Evolutionary conservation across 495 filamentous ascomycete genomes (phyloP), one percentile per base, ranked within the genome.

Genomic region (Halenospora varia): DNA sequence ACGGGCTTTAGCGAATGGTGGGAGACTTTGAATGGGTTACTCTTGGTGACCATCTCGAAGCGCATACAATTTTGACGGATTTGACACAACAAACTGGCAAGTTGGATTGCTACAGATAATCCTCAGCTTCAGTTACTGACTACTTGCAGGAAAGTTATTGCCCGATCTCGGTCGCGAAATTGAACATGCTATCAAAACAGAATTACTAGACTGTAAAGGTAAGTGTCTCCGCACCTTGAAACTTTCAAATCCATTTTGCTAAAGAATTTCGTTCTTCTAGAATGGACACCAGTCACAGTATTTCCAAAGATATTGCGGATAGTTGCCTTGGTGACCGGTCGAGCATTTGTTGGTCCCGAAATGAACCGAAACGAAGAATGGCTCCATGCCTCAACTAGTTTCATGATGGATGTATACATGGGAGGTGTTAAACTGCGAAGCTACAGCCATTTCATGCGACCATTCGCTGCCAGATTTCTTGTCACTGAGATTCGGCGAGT

Each of bases 261-360:
- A n/a, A n/a, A n/a, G n/a, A n/a, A n/a, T n/a, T n/a, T n/a, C n/a
- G n/a, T n/a, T n/a, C n/a, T n/a, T n/a, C n/a, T n/a, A 45, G 42
- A 45, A n/a, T 78, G 73, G 73, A 76, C 66, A 1, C 41, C 67
- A 1, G 47, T 78, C 19, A 60, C 60, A 23, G 66, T 75, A 45
- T 71, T 77, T 59, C 46, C 56, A 3, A 67, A 62, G 2, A 29
- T 79, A 0, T 64, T 75, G 1, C 71, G 71, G 15, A 76, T 84
- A 11, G 74, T 88, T 2, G 78, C 79, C 44, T 76, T 73, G 9
- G 55, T 83, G n/a, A 82, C 83, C 0, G 77, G 81, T n/a, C 66
- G 80, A 10, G 66, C 80, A 10, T 86, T 86, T 52, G 67, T 85
- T 50, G 84, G 82, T 23, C 60, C 71, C 4, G 70, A 75, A n/a